Base-by-base conservation (phyloP, 2,329 filamentous ascomycete species). In the Colletotrichum zoysiae region DNA sequence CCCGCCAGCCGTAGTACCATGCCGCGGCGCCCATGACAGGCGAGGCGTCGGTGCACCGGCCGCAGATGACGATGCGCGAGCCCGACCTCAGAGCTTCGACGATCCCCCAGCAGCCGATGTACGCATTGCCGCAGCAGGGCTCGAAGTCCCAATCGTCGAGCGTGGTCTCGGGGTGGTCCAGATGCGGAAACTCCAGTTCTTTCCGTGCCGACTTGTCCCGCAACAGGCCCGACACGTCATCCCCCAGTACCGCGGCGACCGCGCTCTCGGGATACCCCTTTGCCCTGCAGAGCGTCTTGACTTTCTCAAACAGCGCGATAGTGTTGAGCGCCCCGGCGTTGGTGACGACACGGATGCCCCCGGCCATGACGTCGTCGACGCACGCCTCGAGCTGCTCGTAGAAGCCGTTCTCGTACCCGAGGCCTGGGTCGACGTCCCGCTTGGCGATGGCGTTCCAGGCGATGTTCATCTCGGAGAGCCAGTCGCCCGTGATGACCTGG, bases 1-100 rank as follows among this genome's bases (percentile, higher is more conserved):
- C 81, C 0, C 69, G 65, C 87, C 86, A 89, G 1, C 79, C 78
- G 73, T 87, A 81, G 86, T 86, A 89, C 75, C 81, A 88, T 79
- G 84, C 85, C 0, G 86, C 86, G 0, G 85, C 85, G 0, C 83
- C 86, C 38, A 88, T 87, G 2, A 88, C 85, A 0, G 84, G 84
- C 9, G 80, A 82, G 0, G 84, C 84, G 74, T 85, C 84, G 0
- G 83, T 81, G 1, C 83, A 82, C 46, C 84, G 79, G 3, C 83
- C 83, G 61, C 82, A 83, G 20, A 85, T 79, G 51, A 85, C 77
- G 40, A 85, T 84, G 67, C 84, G 79, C 2, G 82, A 82, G 0
- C 83, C 82, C 6, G 74, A 70, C n/a, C 78, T 75, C 4, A 85
- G 76, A 1, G 78, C 84, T 30, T 76, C 78, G 26, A 79, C 78